phyloP scores from a whole-genome alignment of 345 rosid genomes.

The Brassica incana region DNA sequence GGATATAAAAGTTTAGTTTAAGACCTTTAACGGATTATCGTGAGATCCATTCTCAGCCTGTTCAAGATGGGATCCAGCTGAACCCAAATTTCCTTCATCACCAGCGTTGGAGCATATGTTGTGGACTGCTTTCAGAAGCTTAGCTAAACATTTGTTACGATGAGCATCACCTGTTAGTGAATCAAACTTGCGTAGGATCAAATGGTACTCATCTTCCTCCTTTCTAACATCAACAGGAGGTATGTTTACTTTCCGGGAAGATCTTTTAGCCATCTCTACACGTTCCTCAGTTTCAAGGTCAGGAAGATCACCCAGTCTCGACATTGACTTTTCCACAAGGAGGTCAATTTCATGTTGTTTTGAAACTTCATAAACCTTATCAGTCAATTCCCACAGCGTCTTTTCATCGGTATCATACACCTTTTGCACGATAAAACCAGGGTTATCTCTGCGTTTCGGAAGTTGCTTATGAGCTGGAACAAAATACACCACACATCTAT shows the following conservation, averaged over 20 bases:
- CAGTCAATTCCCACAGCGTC: conserved; percentile 76
- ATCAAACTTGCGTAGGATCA: conserved; percentile 57
- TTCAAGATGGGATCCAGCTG: conserved; percentile 40
- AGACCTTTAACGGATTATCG: conserved; percentile 51
- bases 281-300: conserved; percentile 52
- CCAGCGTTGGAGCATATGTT: conserved; percentile 55
- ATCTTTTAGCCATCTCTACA: conserved; percentile 44
- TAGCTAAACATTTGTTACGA: conserved; percentile 89
- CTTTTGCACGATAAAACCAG: conserved; percentile 92
- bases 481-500: conserved; percentile 87
- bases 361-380: conserved; percentile 69
- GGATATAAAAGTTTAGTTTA: neutral
- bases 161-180: conserved; percentile 70
- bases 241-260: conserved; percentile 47
- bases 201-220: conserved; percentile 73
- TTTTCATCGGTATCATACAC: conserved; percentile 72
- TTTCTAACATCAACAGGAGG: conserved; percentile 78
- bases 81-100: conserved; percentile 45
- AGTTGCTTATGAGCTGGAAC: conserved; percentile 84
- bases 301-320: conserved; percentile 67
- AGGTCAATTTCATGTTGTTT: conserved; percentile 72
- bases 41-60: neutral
- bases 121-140: conserved; percentile 78
- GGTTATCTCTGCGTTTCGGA: conserved; percentile 73
- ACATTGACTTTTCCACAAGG: conserved; percentile 72